phyloP scores from a whole-genome alignment of 352 stramenopile genomes.

The Blastocystis sp. region DNA sequence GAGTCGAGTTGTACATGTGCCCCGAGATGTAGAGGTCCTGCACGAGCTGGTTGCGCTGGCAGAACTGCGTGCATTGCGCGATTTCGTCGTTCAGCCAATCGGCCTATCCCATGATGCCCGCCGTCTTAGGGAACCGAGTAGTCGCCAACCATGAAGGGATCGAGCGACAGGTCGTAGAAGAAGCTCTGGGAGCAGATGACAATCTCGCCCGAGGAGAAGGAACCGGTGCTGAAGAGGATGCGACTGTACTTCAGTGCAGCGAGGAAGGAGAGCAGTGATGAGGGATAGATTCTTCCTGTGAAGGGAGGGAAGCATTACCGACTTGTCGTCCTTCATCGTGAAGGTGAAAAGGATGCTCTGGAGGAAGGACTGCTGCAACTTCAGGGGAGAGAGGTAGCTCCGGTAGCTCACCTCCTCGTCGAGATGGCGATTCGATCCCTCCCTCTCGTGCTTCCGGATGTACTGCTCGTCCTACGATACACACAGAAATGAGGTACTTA shows the following conservation, averaged over 20 bases:
- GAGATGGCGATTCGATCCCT: neutral
- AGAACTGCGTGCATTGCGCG: neutral
- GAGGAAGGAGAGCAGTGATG: slow-evolving; percentile 7
- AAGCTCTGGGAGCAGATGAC: neutral
- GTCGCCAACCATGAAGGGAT: neutral
- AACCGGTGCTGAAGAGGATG: neutral
- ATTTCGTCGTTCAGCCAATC: neutral
- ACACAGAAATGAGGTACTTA: neutral
- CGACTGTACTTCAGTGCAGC: neutral
- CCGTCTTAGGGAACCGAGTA: neutral
- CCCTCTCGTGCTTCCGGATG: slow-evolving; percentile 5
- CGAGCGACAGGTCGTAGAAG: neutral
- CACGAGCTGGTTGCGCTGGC: slow-evolving; percentile 3
- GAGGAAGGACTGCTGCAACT: neutral
- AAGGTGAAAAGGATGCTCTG: neutral
- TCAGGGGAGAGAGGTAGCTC: slow-evolving; percentile 15
- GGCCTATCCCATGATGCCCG: neutral
- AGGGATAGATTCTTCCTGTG: neutral
- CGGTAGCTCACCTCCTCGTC: neutral
- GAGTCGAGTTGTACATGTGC: neutral
- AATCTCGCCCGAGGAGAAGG: neutral
- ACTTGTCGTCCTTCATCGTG: slow-evolving; percentile 22
- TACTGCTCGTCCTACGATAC: slow-evolving; percentile 12
- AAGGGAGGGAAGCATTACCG: neutral
- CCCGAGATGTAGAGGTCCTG: neutral